phyloP scores from a whole-genome alignment of 176 grass and related monocot genomes.

The Paspalum notatum region DNA sequence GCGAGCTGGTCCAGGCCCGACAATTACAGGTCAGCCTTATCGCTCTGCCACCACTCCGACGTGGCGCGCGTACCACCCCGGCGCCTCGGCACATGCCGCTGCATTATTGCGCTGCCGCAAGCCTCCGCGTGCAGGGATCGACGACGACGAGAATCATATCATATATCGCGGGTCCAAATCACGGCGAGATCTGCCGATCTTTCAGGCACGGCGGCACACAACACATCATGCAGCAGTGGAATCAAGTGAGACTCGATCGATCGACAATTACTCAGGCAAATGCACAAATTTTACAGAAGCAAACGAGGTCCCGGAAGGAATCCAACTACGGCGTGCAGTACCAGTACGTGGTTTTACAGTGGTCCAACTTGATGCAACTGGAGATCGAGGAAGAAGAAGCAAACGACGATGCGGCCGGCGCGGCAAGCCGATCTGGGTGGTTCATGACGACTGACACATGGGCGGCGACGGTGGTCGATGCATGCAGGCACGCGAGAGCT shows the following conservation, averaged over 20 bases:
- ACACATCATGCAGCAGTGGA: too few species aligned
- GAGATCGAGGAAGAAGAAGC: constrained; percentile 9
- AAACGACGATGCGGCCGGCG: not conserved
- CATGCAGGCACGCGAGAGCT: not conserved
- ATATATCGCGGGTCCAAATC: too few species aligned
- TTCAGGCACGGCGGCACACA: too few species aligned
- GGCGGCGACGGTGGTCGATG: not conserved
- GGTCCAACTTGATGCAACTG: constrained; percentile 12
- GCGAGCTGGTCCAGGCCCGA: constrained; percentile 16
- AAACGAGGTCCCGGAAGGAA: constrained; percentile 28
- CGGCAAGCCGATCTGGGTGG: not conserved
- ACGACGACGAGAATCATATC: not conserved
- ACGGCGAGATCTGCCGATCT: too few species aligned
- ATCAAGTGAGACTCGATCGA: too few species aligned
- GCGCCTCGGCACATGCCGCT: constrained; percentile 28
- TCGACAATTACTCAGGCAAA: constrained; percentile 26
- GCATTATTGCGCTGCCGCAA: constrained; percentile 37
- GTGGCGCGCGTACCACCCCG: constrained; percentile 33
- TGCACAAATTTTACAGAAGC: constrained; percentile 53
- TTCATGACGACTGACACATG: not conserved
- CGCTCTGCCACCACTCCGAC: constrained; percentile 38
- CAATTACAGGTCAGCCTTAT: constrained; percentile 49
- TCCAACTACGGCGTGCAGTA: constrained; percentile 10
- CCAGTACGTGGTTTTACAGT: constrained; percentile 10
- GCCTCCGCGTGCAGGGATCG: not conserved